These are phyloP conservation scores for Dinochytrium kinnereticum DNA, from an alignment of 371 early-diverging fungal species.

Conservation along the genomic window DNA sequence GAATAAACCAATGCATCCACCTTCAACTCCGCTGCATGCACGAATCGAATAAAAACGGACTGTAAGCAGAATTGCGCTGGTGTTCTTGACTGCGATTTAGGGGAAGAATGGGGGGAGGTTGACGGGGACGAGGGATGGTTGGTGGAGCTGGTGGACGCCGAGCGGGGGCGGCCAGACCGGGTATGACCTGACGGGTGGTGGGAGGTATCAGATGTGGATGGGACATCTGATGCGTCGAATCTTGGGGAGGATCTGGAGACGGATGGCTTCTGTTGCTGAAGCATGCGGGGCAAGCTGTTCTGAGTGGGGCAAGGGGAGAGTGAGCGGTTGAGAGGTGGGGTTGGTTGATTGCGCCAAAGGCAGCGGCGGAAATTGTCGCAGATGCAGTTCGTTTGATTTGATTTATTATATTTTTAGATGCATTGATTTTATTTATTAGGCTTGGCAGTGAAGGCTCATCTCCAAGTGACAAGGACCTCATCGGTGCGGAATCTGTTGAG, in stretches of 20 bases:
- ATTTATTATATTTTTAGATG: too few species aligned
- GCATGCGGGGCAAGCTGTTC: neutral
- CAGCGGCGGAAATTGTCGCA: too few species aligned
- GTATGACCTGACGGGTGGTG: neutral
- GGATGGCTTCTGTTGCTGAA: too few species aligned
- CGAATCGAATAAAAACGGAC: slow-evolving; percentile 61
- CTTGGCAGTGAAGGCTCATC: slow-evolving; percentile 11
- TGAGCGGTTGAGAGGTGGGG: neutral
- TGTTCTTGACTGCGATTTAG: slow-evolving; percentile 33
- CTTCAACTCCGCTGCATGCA: slow-evolving; percentile 59
- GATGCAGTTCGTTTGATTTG: too few species aligned
- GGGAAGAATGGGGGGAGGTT: neutral
- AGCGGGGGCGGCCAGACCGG: slow-evolving; percentile 5
- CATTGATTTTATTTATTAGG: neutral
- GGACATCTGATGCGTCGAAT: too few species aligned
- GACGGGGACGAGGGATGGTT: neutral
- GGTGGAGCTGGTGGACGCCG: slow-evolving; percentile 8
- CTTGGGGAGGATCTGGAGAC: too few species aligned
- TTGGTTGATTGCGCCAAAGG: neutral
- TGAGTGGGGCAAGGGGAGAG: neutral
- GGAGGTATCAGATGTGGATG: too few species aligned
- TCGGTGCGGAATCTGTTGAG: slow-evolving; percentile 52
- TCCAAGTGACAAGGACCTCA: slow-evolving; percentile 50
- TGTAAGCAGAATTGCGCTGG: slow-evolving; percentile 56
- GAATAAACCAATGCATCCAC: slow-evolving; percentile 49